Evolutionary conservation across 345 rosid genomes (phyloP).

Genomic region (Populus deltoides): DNA sequence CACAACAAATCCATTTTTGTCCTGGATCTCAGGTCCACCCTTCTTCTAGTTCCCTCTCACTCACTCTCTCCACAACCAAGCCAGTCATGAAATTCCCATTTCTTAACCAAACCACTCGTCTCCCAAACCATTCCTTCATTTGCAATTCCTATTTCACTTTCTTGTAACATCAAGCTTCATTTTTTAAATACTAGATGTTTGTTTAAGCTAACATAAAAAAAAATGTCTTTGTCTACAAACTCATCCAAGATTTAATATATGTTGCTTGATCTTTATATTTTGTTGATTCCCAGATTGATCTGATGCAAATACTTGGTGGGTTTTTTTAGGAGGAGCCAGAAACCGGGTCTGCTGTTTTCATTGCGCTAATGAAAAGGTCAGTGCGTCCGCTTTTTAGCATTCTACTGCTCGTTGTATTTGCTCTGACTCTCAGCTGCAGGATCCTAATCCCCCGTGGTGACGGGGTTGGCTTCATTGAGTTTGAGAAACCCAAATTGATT

Average conservation of each 20-base stretch:
- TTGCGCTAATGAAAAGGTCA: conserved; percentile 61
- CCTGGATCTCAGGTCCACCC: neutral
- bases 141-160: conserved; percentile 21
- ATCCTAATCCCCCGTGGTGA: conserved; percentile 38
- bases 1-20: neutral
- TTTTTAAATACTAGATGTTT: neutral
- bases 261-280: neutral
- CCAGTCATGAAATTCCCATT: conserved; percentile 24
- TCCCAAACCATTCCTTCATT: neutral
- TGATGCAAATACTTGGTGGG: neutral
- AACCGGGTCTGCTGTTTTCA: conserved; percentile 1
- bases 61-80: neutral
- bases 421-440: conserved; percentile 53
- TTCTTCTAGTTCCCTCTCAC: neutral
- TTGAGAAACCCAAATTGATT: conserved; percentile 9
- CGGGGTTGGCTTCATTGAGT: conserved; percentile 36
- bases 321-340: conserved; percentile 21
- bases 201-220: neutral
- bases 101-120: conserved; percentile 4
- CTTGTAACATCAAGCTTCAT: conserved; percentile 4
- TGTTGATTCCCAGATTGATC: neutral
- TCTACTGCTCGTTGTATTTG: conserved; percentile 51
- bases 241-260: neutral
- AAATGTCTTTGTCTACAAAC: neutral
- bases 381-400: conserved; percentile 59